A percentile compares a stretch with the other conserved stretches of the same genome.
These are phyloP conservation scores for Rosa lucieae DNA, from an alignment of 306 rosid species.

Conservation along the genomic window DNA sequence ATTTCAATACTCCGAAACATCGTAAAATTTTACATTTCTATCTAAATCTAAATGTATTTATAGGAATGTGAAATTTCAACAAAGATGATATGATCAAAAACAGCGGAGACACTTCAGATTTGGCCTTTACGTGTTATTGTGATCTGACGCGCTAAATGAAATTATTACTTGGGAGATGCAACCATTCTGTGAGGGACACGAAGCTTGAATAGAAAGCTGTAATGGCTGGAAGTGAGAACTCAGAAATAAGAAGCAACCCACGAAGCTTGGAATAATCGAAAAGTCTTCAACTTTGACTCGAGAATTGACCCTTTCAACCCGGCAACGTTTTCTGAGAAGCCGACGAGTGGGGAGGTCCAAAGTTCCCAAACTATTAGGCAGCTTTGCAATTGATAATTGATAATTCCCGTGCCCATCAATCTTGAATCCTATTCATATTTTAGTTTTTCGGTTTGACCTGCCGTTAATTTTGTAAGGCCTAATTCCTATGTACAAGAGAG, in stretches of 20 bases:
- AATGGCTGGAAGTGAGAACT: background rate
- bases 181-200: background rate
- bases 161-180: background rate
- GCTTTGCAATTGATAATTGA: background rate
- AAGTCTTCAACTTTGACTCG: background rate
- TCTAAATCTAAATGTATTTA: background rate
- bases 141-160: background rate
- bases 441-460: background rate
- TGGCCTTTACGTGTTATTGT: background rate
- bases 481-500: background rate
- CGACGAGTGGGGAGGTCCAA: background rate
- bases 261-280: background rate
- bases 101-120: constrained; percentile 11
- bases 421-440: background rate
- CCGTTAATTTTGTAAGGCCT: background rate
- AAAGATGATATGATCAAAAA: background rate
- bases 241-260: background rate
- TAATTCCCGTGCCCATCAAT: background rate
- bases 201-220: background rate
- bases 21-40: background rate
- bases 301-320: background rate
- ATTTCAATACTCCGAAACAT: background rate
- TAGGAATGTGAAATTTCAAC: background rate
- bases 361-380: background rate
- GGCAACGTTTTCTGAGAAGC: background rate